Evolutionary conservation across 163 green algal genomes (phyloP).

Genomic region (Volvox carteri): DNA sequence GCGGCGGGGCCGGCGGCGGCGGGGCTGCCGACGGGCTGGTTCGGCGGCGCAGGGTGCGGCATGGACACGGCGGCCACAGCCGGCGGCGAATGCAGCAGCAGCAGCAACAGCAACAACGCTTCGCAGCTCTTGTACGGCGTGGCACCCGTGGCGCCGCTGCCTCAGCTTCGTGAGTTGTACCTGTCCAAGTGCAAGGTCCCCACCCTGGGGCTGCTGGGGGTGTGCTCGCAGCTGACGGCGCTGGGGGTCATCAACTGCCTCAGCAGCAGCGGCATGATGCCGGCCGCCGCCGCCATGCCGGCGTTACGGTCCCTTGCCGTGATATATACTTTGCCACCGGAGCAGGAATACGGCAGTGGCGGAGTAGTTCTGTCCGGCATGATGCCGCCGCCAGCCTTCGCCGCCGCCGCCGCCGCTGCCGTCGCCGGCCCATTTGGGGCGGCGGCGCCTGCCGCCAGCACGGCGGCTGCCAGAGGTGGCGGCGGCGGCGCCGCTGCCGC

Average conservation of each 20-base stretch:
- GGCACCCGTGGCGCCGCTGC: conserved; percentile 27
- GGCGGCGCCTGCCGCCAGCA: neutral
- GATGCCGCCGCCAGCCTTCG: conserved; percentile 2
- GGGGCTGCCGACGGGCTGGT: neutral
- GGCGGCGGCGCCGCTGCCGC: neutral
- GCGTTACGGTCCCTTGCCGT: conserved; percentile 11
- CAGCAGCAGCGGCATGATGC: conserved; percentile 38
- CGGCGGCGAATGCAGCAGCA: neutral
- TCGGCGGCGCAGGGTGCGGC: neutral
- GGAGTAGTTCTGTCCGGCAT: neutral
- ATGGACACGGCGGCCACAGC: too few relatives aligned
- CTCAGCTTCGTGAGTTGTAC: conserved; percentile 52
- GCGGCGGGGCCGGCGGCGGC: neutral
- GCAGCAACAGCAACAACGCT: neutral
- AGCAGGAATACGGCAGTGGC: conserved; percentile 31
- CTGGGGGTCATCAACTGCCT: conserved; percentile 55
- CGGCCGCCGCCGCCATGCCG: conserved; percentile 16
- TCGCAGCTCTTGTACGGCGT: conserved; percentile 18
- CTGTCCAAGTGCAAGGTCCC: conserved; percentile 56
- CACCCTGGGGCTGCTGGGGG: conserved; percentile 38
- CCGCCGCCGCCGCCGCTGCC: neutral
- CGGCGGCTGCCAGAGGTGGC: neutral
- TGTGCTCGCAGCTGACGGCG: conserved; percentile 28
- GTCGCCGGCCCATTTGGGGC: neutral
- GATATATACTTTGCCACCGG: conserved; percentile 31